phyloP scores from a whole-genome alignment of 345 rosid genomes.

The Firmiana major region DNA sequence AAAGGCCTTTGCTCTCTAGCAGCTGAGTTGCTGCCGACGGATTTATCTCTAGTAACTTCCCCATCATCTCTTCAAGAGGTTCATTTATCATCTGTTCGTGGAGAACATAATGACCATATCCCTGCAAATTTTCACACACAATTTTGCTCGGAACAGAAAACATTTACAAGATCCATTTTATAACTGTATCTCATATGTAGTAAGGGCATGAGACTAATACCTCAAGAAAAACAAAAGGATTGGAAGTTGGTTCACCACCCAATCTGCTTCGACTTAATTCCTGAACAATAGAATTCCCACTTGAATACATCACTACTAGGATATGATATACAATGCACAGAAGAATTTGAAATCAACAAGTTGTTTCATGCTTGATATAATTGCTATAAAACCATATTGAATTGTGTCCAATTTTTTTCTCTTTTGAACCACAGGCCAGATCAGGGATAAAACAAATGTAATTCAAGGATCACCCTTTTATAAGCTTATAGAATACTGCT shows the following conservation, averaged over 20 bases:
- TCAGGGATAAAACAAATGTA: not conserved
- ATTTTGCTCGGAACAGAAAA: not conserved
- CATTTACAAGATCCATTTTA: not conserved
- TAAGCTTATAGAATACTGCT: not conserved
- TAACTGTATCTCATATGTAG: not conserved
- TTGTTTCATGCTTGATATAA: not conserved
- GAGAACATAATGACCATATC: conserved; percentile 44
- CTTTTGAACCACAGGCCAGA: not conserved
- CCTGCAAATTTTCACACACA: conserved; percentile 33
- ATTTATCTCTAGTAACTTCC: conserved; percentile 38
- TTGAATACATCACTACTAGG: not conserved
- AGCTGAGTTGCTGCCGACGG: conserved; percentile 42
- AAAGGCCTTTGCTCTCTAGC: conserved; percentile 52
- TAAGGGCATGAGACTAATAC: conserved; percentile 18
- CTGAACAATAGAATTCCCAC: conserved; percentile 30
- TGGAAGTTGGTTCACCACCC: conserved; percentile 35
- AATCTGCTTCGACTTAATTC: conserved; percentile 53
- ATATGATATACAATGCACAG: not conserved
- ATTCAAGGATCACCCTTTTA: not conserved
- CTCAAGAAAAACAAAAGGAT: conserved; percentile 45
- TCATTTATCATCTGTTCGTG: conserved; percentile 36
- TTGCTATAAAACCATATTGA: not conserved
- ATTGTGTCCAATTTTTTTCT: no score
- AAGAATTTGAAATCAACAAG: not conserved
- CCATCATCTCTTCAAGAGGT: conserved; percentile 52